Conservation (phyloP, 1,139 yeast species). For the Taphrina wiesneri region DNA sequence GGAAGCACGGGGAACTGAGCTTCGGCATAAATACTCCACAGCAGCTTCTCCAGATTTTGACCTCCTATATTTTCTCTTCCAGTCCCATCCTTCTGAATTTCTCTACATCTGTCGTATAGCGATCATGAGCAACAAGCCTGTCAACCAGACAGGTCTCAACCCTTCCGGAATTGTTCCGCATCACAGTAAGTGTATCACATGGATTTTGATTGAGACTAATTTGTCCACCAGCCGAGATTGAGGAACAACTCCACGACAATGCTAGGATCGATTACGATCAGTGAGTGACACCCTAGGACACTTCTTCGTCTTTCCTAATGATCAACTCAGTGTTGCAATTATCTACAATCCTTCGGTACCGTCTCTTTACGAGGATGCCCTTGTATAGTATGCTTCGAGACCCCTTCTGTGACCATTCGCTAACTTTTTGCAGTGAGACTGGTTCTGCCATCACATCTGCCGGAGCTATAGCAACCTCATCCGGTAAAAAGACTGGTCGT, state of each 20-base stretch:
- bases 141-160: slow-evolving; percentile 33
- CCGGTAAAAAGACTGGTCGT: slow-evolving; percentile 96
- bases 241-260: slow-evolving; percentile 31
- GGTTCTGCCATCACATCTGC: slow-evolving; percentile 91
- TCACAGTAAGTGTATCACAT: slow-evolving; percentile 15
- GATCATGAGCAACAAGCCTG: slow-evolving; percentile 21
- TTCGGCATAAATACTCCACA: slow-evolving; percentile 11
- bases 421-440: slow-evolving; percentile 52
- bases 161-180: slow-evolving; percentile 31
- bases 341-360: slow-evolving; percentile 94
- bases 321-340: slow-evolving; percentile 46
- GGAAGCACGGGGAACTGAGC: neutral
- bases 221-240: slow-evolving; percentile 24
- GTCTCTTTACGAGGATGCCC: slow-evolving; percentile 90
- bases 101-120: neutral
- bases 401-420: neutral
- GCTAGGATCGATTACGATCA: slow-evolving; percentile 33
- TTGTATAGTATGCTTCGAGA: slow-evolving; percentile 49
- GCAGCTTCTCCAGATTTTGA: slow-evolving; percentile 3
- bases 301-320: neutral
- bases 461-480: slow-evolving; percentile 94
- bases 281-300: neutral
- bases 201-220: neutral
- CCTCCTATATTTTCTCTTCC: neutral
- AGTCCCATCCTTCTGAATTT: neutral